Conservation (phyloP, 2,329 filamentous ascomycete species). For the Pleoardoris graminearum region DNA sequence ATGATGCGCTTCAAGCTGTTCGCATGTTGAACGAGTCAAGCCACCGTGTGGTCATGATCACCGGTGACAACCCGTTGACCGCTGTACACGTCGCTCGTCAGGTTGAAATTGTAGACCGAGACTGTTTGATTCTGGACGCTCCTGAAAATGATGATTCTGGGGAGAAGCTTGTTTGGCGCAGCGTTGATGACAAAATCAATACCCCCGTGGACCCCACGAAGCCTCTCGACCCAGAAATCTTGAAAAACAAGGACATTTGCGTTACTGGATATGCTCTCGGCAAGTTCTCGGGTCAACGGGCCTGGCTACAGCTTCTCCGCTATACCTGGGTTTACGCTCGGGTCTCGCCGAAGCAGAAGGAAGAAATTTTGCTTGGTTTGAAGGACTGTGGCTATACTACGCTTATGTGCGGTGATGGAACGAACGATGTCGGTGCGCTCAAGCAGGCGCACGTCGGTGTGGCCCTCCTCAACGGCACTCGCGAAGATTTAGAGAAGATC, state of each 20-base stretch:
- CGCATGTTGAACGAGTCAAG: slow-evolving; percentile 99
- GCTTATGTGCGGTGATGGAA: slow-evolving; percentile 97
- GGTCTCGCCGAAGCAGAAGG: slow-evolving; percentile 98
- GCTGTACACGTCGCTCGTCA: slow-evolving; percentile 93
- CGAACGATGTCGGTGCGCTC: slow-evolving; percentile 94
- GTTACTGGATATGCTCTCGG: slow-evolving; percentile 91
- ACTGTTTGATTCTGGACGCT: slow-evolving; percentile 91
- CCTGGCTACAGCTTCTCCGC: slow-evolving; percentile 76
- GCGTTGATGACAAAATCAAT: slow-evolving; percentile 84
- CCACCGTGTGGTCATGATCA: slow-evolving; percentile 98
- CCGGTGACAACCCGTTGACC: slow-evolving; percentile 94
- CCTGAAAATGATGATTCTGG: slow-evolving; percentile 85
- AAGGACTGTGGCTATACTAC: slow-evolving; percentile 98
- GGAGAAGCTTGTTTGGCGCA: slow-evolving; percentile 87
- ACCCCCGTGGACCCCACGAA: slow-evolving; percentile 84
- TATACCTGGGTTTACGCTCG: slow-evolving; percentile 97
- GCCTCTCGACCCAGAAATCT: slow-evolving; percentile 77
- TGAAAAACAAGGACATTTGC: slow-evolving; percentile 87
- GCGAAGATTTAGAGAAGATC: slow-evolving; percentile 87
- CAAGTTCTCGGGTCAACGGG: slow-evolving; percentile 82
- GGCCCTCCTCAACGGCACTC: slow-evolving; percentile 90
- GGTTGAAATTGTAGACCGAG: slow-evolving; percentile 96
- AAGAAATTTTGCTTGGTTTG: slow-evolving; percentile 93
- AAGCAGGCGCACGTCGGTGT: slow-evolving; percentile 99
- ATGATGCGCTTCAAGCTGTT: slow-evolving; percentile 90